Conservation (phyloP, 2,329 filamentous ascomycete species). For the Xylariaceae sp. region DNA sequence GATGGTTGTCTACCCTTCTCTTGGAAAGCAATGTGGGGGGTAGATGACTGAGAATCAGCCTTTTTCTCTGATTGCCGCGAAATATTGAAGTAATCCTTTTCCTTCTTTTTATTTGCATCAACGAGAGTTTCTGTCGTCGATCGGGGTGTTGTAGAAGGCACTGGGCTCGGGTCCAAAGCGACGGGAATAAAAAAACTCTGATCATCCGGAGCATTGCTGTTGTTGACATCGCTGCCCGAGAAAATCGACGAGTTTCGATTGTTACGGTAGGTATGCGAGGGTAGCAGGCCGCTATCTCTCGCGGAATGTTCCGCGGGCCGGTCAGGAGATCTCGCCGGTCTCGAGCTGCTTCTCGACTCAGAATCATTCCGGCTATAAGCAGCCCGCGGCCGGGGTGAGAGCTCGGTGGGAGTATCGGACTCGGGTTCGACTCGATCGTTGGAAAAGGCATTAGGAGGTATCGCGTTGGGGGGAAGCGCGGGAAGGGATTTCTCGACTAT, state of each 20-base stretch:
- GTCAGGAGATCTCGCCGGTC: slow-evolving; percentile 59
- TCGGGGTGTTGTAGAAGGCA: slow-evolving; percentile 56
- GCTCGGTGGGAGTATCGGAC: slow-evolving; percentile 69
- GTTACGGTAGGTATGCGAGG: slow-evolving; percentile 76
- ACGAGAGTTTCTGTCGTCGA: slow-evolving; percentile 52
- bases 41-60: slow-evolving; percentile 57
- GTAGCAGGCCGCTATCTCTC: slow-evolving; percentile 66
- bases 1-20: slow-evolving; percentile 74
- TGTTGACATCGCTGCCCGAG: slow-evolving; percentile 47
- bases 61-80: slow-evolving; percentile 52
- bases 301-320: slow-evolving; percentile 45
- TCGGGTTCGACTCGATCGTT: slow-evolving; percentile 61
- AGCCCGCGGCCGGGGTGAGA: slow-evolving; percentile 64
- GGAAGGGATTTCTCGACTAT: slow-evolving; percentile 91
- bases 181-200: slow-evolving; percentile 78
- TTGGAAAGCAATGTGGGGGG: slow-evolving; percentile 91
- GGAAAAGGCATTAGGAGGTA: slow-evolving; percentile 65
- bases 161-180: slow-evolving; percentile 70
- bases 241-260: slow-evolving; percentile 74
- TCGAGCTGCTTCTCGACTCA: slow-evolving; percentile 57
- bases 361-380: slow-evolving; percentile 56
- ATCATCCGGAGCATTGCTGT: slow-evolving; percentile 51
- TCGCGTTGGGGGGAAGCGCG: slow-evolving; percentile 79
- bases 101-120: slow-evolving; percentile 51
- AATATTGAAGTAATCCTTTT: slow-evolving; percentile 63